Conservation (phyloP, 1,139 yeast species). For the Candida pseudoviswanathii region DNA sequence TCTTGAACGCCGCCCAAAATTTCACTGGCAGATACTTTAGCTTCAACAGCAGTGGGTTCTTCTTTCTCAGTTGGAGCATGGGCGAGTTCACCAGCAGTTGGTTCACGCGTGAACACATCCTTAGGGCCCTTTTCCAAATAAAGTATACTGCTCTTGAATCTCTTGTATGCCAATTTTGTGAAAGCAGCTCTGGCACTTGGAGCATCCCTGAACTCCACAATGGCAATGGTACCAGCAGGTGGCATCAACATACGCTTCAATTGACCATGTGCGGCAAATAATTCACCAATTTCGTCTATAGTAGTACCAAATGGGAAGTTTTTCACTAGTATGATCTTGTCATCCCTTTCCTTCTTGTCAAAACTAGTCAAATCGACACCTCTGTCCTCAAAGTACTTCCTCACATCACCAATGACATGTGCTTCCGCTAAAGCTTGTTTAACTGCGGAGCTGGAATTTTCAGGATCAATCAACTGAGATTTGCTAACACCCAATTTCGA, state of each 20-base stretch:
- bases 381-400: conserved; percentile 78
- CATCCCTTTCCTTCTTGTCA: conserved; percentile 74
- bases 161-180: conserved; percentile 79
- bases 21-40: conserved; percentile 32
- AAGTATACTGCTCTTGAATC: conserved; percentile 82
- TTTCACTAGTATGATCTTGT: conserved; percentile 77
- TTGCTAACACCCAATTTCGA: conserved; percentile 79
- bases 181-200: conserved; percentile 91
- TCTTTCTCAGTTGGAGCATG: conserved; percentile 14
- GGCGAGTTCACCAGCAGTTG: conserved; percentile 39
- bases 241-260: conserved; percentile 86
- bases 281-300: conserved; percentile 74
- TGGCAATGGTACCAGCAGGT: conserved; percentile 95
- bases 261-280: conserved; percentile 80
- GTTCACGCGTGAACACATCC: conserved; percentile 69
- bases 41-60: conserved; percentile 32
- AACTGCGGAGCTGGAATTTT: conserved; percentile 87
- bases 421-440: conserved; percentile 98
- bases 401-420: conserved; percentile 88
- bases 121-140: conserved; percentile 95
- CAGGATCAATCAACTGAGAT: conserved; percentile 83
- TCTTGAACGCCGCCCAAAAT: conserved; percentile 36
- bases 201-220: conserved; percentile 84
- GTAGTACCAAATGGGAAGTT: conserved; percentile 90
- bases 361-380: conserved; percentile 85